Evolutionary conservation across 805 yeast genomes (phyloP), one percentile per base, ranked within the genome.

Genomic region (Sugiyamaella boreocaroliniensis): DNA sequence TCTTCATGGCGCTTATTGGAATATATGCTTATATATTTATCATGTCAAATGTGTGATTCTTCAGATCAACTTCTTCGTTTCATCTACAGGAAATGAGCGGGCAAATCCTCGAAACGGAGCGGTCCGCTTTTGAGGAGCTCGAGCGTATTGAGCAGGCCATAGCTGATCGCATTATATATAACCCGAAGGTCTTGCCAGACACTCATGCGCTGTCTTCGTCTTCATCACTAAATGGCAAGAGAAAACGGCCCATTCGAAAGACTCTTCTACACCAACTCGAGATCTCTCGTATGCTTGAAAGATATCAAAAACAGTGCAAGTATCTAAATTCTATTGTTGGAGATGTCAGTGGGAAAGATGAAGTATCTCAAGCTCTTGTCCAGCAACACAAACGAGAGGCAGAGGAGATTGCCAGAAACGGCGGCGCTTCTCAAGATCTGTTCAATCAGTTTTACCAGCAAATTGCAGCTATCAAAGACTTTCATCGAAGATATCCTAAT

Each of bases 141-240:
- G 95, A 90, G 56, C 68, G 79, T 2, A 76, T 92, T 2, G 95
- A 90, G 61, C 61, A 68, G 29, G 88, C 88, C 0, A 74, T 89
- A 0, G 67, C 84, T 0, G 76, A 76, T 46, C 71, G 97, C 50
- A 68, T 89, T 2, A 40, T 43, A 3, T 71, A 61, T 43, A 84
- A 86, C 61, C 89, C 92, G 0, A 72, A 70, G 15, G 54, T 86
- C 1, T 73, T 78, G 41, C 75, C 74, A 2, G 64, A 63, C 5
- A 64, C 66, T 0, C 52, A 46, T 10, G 32, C 50, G 7, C 54
- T 53, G 11, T 60, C 59, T 12, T 48, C 55, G 50, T 61, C 50
- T 60, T 69, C 56, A 64, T 54, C 65, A 64, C 15, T 67, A 71
- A 18, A 62, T 69, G 45, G 65, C 58, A 34, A 47, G 47, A 69